Conservation (phyloP, 2,329 filamentous ascomycete species). For the Diplocarpon rosae region DNA sequence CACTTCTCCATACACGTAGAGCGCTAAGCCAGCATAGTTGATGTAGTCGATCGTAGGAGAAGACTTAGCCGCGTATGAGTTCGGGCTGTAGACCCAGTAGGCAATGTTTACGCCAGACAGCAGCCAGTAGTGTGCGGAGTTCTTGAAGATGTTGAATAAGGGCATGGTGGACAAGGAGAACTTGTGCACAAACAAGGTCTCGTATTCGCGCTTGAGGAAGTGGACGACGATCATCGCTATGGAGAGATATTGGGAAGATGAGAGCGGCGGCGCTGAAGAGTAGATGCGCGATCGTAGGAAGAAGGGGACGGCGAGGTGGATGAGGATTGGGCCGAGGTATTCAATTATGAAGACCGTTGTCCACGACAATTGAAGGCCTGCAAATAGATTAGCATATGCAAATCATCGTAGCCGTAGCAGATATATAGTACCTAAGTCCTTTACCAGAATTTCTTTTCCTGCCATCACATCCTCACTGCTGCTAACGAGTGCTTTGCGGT, state of each 20-base stretch:
- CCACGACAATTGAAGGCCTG: constrained; percentile 85
- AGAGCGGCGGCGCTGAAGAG: constrained; percentile 41
- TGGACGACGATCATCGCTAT: constrained; percentile 68
- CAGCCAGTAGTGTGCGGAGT: constrained; percentile 89
- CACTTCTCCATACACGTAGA: constrained; percentile 70
- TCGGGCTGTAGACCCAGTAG: constrained; percentile 74
- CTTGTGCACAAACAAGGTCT: constrained; percentile 89
- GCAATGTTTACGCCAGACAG: constrained; percentile 71
- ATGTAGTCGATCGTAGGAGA: constrained; percentile 31
- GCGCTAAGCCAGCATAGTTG: constrained; percentile 54
- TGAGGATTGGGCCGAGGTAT: constrained; percentile 82
- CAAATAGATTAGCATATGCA: constrained; percentile 15
- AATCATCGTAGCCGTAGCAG: background rate
- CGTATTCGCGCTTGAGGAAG: constrained; percentile 90
- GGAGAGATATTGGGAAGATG: constrained; percentile 59
- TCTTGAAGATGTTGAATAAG: constrained; percentile 80
- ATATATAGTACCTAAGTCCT: constrained; percentile 67
- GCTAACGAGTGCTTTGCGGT: constrained; percentile 43
- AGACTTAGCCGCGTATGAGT: constrained; percentile 48
- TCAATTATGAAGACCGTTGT: constrained; percentile 90
- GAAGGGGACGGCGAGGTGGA: constrained; percentile 67
- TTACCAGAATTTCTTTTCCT: constrained; percentile 61
- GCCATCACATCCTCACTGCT: constrained; percentile 38
- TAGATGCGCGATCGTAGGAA: constrained; percentile 64
- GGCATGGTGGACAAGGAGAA: constrained; percentile 97